Base-by-base conservation (phyloP, 2,329 filamentous ascomycete species). In the Capronia epimyces region DNA sequence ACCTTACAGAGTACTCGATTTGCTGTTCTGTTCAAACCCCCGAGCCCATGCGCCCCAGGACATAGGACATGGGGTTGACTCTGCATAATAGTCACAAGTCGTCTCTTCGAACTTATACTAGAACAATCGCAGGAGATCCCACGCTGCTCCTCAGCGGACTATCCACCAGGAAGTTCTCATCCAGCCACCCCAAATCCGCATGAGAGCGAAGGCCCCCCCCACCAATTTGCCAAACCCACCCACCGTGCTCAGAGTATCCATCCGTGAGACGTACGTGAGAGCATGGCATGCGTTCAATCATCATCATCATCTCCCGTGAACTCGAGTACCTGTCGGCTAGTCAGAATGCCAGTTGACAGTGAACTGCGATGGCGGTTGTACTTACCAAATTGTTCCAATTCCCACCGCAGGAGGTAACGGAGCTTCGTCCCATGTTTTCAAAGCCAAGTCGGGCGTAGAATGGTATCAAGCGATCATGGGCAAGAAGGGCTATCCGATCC, bases 381-480 rank as follows among this genome's bases (percentile, higher is more conserved):
- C 46, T 42, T 25, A 89, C 86, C 87, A 95, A 82, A 65, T 93
- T 83, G 60, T 81, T 76, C 89, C 89, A 95, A 15, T 81, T 83
- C 25, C 88, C 87, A 31, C 88, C 88, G 16, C 83, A 86, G 69
- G 89, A 89, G 51, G 79, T 74, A 44, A 81, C 84, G 53, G 79
- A 71, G 66, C 88, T 93, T 43, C 75, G 71, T 0, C 89, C 88
- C 24, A 76, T 68, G 60, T 84, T 80, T 59, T 73, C 72, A 65
- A 93, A 95, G 0, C 88, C 82, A 59, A 88, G 77, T n/a, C 77
- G 77, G 65, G 84, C 78, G 66, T 95, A 96, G 66, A 86, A 95
- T 1, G 72, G 72, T 21, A 91, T 73, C 31, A 91, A 73, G 50
- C 83, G 78, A 53, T 89, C 83, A 64, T 88, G 83, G 46, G 87